These are phyloP conservation scores for Globisporangium cystogenes DNA, from an alignment of 352 stramenopile species.

Conservation along the genomic window DNA sequence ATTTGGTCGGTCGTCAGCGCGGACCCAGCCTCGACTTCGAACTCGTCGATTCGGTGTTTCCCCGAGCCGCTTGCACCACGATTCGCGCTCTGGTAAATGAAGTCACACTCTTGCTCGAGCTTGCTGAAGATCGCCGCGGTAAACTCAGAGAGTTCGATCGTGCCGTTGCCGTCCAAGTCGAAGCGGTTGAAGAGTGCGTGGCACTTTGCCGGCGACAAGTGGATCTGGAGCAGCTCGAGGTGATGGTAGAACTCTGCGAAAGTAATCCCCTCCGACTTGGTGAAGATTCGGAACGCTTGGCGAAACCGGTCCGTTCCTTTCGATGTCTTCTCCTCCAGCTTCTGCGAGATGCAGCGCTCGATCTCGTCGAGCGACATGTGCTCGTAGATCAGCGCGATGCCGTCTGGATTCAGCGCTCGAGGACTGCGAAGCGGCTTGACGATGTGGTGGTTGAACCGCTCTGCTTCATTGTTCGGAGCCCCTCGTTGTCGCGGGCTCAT, in stretches of 20 bases:
- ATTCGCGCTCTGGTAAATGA: constrained; percentile 9
- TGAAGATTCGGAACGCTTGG: constrained; percentile 67
- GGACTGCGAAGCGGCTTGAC: constrained; percentile 3
- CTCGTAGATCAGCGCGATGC: constrained; percentile 35
- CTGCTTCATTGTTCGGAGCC: background rate
- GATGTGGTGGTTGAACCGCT: constrained; percentile 4
- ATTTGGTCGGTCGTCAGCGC: constrained; percentile 54
- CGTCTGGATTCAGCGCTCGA: constrained; percentile 12
- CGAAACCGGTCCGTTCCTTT: constrained; percentile 39
- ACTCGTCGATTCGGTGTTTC: background rate
- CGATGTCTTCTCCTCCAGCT: constrained; percentile 54
- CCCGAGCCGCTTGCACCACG: background rate
- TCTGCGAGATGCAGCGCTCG: constrained; percentile 43
- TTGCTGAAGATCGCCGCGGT: constrained; percentile 48
- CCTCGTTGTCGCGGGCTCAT: background rate
- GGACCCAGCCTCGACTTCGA: constrained; percentile 29
- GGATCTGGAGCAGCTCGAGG: constrained; percentile 50
- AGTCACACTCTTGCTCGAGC: constrained; percentile 17
- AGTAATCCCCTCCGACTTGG: constrained; percentile 54
- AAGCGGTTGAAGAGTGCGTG: constrained; percentile 58
- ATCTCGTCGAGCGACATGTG: constrained; percentile 48
- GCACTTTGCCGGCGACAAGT: constrained; percentile 45
- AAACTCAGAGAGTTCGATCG: constrained; percentile 69
- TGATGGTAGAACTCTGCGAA: constrained; percentile 55
- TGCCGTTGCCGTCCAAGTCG: constrained; percentile 48